Conservation (phyloP, 1,284 basidiomycete genomes). For the Cystobasidiaceae sp. region DNA sequence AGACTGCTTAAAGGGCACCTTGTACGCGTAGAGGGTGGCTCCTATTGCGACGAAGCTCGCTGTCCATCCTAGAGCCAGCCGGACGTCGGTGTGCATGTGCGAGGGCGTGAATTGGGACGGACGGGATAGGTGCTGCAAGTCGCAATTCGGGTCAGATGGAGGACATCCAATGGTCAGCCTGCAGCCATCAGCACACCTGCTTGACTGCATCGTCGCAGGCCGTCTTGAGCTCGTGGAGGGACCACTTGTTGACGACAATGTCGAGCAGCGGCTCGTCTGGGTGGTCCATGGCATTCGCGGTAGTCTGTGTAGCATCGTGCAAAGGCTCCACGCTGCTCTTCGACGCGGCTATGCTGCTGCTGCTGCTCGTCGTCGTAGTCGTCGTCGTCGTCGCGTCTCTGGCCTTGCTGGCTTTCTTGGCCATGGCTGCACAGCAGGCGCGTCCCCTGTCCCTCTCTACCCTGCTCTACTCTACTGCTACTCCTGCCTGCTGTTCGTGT, state of each 20-base stretch:
- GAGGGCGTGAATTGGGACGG: constrained; percentile 78
- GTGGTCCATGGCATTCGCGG: background rate
- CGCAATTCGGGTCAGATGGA: no score
- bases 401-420: background rate
- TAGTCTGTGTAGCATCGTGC: background rate
- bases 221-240: constrained; percentile 73
- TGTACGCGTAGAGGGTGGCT: constrained; percentile 76
- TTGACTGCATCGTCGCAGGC: constrained; percentile 84
- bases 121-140: constrained; percentile 66
- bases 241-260: constrained; percentile 78
- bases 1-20: constrained; percentile 75
- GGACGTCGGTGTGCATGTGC: constrained; percentile 75
- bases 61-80: constrained; percentile 74
- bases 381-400: background rate
- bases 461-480: no score
- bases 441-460: no score
- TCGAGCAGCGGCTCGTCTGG: constrained; percentile 10
- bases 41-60: constrained; percentile 70
- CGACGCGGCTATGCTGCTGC: no score
- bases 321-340: no score
- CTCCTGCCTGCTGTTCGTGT: no score
- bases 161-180: no score
- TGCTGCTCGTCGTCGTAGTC: no score
- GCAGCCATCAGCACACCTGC: constrained; percentile 57
- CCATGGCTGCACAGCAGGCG: no score